These are phyloP conservation scores for Aristolochia fimbriata DNA, from an alignment of 164 flowering plant species.

Conservation along the genomic window DNA sequence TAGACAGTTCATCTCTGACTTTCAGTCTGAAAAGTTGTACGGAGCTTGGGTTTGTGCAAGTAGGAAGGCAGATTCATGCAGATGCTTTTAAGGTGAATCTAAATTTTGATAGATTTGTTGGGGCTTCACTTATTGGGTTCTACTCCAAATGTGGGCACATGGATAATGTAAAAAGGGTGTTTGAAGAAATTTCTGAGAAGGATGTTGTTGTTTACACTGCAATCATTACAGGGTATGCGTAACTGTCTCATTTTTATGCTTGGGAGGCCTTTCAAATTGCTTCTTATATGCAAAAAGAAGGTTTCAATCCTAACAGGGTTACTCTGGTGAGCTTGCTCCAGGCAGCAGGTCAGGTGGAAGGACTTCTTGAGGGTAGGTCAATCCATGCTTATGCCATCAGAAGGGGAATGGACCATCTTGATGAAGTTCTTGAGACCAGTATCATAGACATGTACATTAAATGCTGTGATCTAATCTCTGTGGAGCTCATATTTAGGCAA, in stretches of 20 bases:
- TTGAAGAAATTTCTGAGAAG: conserved; percentile 36
- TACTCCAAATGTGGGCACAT: conserved; percentile 25
- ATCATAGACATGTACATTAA: conserved; percentile 47
- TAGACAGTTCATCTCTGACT: conserved; percentile 27
- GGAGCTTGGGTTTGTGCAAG: conserved; percentile 18
- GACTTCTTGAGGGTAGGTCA: conserved; percentile 21
- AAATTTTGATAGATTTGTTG: conserved; percentile 28
- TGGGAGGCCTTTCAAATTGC: conserved; percentile 29
- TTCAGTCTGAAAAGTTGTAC: conserved; percentile 37
- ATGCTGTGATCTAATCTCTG: conserved; percentile 21
- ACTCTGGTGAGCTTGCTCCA: conserved; percentile 52
- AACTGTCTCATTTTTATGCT: conserved; percentile 8
- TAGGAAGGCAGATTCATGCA: conserved; percentile 42
- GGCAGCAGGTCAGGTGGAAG: conserved; percentile 29
- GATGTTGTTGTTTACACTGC: conserved; percentile 47
- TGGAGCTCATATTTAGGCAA: conserved; percentile 15
- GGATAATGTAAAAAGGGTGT: conserved; percentile 26
- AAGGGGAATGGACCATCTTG: conserved; percentile 28
- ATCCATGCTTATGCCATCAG: conserved; percentile 43
- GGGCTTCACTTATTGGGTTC: conserved; percentile 29
- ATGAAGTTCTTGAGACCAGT: conserved; percentile 39
- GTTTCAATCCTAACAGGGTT: conserved; percentile 46
- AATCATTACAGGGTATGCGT: conserved; percentile 38
- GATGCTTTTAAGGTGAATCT: conserved; percentile 36
- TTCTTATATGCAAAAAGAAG: conserved; percentile 27